A percentile compares a stretch with the other conserved stretches of the same genome.
Evolutionary conservation across 108 stramenopile genomes (phyloP).

Genomic region (Cyclotella cryptica): DNA sequence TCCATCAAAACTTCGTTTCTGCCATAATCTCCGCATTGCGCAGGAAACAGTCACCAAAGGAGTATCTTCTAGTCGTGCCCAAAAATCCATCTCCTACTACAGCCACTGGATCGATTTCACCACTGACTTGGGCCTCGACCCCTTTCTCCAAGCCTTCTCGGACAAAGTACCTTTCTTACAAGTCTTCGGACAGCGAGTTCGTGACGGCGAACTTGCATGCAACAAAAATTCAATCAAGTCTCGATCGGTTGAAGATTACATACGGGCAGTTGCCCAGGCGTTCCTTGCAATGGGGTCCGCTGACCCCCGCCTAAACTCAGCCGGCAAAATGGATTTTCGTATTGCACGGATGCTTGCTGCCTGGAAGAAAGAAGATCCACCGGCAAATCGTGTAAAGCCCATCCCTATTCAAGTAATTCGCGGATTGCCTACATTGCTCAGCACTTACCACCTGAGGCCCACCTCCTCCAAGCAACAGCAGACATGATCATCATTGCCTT

Average conservation of each 20-base stretch:
- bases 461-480: slow-evolving; percentile 19
- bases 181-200: slow-evolving; percentile 2
- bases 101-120: slow-evolving; percentile 26
- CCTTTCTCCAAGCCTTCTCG: slow-evolving; percentile 34
- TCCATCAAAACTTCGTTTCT: slow-evolving; percentile 31
- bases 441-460: background rate
- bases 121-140: slow-evolving; percentile 23
- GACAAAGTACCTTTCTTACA: slow-evolving; percentile 41
- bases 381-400: slow-evolving; percentile 55
- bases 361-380: slow-evolving; percentile 41
- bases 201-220: slow-evolving; percentile 24
- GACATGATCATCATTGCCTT: no score
- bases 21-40: slow-evolving; percentile 28
- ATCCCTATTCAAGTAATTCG: slow-evolving; percentile 47
- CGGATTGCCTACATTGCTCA: slow-evolving; percentile 21
- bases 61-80: slow-evolving; percentile 36
- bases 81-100: slow-evolving; percentile 3
- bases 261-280: slow-evolving; percentile 43
- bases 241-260: slow-evolving; percentile 1
- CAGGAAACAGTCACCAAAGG: slow-evolving; percentile 28
- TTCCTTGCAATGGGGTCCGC: slow-evolving; percentile 42
- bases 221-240: no score
- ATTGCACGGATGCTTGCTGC: slow-evolving; percentile 29
- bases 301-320: slow-evolving; percentile 34
- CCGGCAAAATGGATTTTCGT: slow-evolving; percentile 26